Base-by-base conservation (phyloP, 1,284 basidiomycete genomes). In the Phlebopus sp. region DNA sequence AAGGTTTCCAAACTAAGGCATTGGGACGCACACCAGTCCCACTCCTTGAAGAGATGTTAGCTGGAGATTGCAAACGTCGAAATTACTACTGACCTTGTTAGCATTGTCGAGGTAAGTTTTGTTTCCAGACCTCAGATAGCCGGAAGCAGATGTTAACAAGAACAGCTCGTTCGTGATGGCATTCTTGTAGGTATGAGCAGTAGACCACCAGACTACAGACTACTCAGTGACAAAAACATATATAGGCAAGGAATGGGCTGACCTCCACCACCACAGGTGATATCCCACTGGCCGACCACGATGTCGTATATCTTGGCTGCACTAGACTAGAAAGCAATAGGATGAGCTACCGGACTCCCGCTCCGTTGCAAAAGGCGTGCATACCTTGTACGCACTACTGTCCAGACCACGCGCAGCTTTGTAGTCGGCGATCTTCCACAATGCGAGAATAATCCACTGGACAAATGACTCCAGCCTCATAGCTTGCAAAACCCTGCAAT, bases 161-260 rank as follows among this genome's bases (percentile, higher is more conserved):
- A 77, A 81, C 8, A 80, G 66, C 47, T 79, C 70, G 52, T 81
- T 81, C 17, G 79, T 81, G 48, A 81, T 73, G 5, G 78, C 76
- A 49, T 80, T 79, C 63, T 81, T 81, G 67, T 81, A 80, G 0
- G 68, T 73, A 54, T 75, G 74, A 17, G 67, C 76, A 7, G 69
- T 70, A 11, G 72, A 74, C 79, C 79, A 81, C 78, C 78, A 80
- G 13, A 80, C 77, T 78, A 29, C 1, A 14, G 29, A 29, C 46
- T 14, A 0, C 31, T 44, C 18, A 17, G 70, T 72, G 32, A 68
- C 69, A 9, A 5, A 19, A 17, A 14, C 6, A 19, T 5, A 19
- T 13, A 5, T 36, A 15, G 17, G 27, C 2, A 18, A 21, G 5
- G 37, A 15, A 25, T 17, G 10, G 13, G n/a, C 46, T 15, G 34